These are phyloP conservation scores for Sclerotinia nivalis DNA, from an alignment of 2,329 filamentous ascomycete species.

Conservation along the genomic window DNA sequence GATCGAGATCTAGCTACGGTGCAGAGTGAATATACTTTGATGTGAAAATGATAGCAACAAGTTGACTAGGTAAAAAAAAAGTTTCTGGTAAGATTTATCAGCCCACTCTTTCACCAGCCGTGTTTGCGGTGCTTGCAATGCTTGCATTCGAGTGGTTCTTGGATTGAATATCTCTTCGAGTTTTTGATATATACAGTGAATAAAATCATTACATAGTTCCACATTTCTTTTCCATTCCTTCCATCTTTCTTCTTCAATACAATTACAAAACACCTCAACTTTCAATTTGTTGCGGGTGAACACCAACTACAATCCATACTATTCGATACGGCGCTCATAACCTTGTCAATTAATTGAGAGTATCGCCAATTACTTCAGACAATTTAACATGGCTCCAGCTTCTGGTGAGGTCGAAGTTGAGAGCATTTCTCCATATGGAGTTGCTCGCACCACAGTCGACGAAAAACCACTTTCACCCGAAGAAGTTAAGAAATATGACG, in stretches of 20 bases:
- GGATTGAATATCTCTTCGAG: not conserved
- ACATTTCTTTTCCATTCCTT: not conserved
- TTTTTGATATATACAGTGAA: not conserved
- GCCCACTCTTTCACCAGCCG: slow-evolving; percentile 3
- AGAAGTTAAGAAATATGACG: slow-evolving; percentile 67
- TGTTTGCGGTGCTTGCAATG: not conserved
- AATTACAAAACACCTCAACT: not conserved
- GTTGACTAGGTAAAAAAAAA: not conserved
- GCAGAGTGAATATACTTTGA: not conserved
- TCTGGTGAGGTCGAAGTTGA: slow-evolving; percentile 45
- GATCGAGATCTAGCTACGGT: not conserved
- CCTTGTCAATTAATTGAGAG: not conserved
- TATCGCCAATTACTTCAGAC: not conserved
- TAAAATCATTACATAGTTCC: not conserved
- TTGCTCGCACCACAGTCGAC: slow-evolving; percentile 64
- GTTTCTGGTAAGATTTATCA: not conserved
- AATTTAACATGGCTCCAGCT: slow-evolving; percentile 32
- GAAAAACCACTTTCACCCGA: slow-evolving; percentile 63
- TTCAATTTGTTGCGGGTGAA: not conserved
- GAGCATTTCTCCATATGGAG: slow-evolving; percentile 64
- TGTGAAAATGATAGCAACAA: not conserved
- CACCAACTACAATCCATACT: not conserved
- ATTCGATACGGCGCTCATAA: not conserved
- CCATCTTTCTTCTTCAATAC: not conserved
- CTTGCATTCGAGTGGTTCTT: not conserved